Percentiles rank a stretch among this genome's conserved stretches.
phyloP scores from a whole-genome alignment of 225 moss, liverwort and hornwort genomes.

The Marchantia paleacea region DNA sequence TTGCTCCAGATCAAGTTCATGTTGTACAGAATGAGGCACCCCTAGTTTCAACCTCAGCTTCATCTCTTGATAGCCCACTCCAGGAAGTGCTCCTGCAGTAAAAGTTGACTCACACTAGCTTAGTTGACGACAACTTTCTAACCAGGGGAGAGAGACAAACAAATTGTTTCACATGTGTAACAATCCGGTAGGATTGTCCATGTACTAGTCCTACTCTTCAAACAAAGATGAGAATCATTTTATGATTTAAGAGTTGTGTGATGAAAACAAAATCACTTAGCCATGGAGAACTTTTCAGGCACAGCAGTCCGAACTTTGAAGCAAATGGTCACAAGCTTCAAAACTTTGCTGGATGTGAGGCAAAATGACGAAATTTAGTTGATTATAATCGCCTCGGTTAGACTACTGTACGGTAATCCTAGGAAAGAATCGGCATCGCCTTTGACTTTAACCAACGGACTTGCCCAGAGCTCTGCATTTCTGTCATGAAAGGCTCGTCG shows the following conservation, averaged over 20 bases:
- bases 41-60: constrained; percentile 84
- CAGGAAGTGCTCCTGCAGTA: constrained; percentile 77
- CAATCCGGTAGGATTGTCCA: too few species aligned
- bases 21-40: constrained; percentile 65
- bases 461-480: not conserved
- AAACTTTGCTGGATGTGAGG: too few species aligned
- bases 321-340: too few species aligned
- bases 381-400: too few species aligned
- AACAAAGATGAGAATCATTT: too few species aligned
- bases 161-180: too few species aligned
- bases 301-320: not conserved
- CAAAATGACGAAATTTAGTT: too few species aligned
- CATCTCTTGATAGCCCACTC: constrained; percentile 82
- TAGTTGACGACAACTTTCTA: too few species aligned
- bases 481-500: not conserved
- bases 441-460: not conserved
- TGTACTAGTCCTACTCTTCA: too few species aligned
- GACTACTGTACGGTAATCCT: too few species aligned
- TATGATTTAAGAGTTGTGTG: not conserved
- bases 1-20: constrained; percentile 72
- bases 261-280: not conserved
- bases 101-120: not conserved
- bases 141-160: too few species aligned
- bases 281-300: not conserved
- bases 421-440: too few species aligned